phyloP scores from a whole-genome alignment of 106 monocot species.

The Gastrodia elata region DNA sequence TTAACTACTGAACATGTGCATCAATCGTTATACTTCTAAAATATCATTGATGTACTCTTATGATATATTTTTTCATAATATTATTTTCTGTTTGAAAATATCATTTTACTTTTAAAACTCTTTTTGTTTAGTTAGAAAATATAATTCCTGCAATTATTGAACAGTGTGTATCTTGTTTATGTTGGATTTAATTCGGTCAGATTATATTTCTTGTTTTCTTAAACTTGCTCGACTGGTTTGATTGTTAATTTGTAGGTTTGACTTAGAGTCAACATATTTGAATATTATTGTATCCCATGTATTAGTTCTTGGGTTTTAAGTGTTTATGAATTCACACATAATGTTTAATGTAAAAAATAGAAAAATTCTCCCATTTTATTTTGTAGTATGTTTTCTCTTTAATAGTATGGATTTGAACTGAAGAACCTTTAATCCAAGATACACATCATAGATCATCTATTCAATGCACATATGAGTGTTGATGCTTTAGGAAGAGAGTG shows the following conservation, averaged over 20 bases:
- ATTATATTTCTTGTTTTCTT: neutral
- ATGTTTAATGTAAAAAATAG: no score
- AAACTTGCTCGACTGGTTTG: neutral
- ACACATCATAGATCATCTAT: no score
- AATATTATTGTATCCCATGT: neutral
- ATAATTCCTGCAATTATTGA: neutral
- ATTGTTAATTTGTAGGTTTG: neutral
- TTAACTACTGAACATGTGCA: no score
- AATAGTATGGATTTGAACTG: no score
- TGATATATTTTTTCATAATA: neutral
- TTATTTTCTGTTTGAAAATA: no score
- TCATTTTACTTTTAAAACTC: neutral
- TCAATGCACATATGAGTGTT: no score
- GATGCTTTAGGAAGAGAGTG: no score
- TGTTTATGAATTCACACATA: neutral
- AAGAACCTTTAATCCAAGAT: no score
- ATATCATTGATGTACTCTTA: no score
- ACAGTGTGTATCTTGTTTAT: neutral
- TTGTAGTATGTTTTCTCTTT: no score
- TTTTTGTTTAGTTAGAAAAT: neutral
- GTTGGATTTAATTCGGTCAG: neutral
- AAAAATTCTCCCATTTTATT: no score
- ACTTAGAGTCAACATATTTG: neutral
- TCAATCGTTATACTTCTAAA: no score
- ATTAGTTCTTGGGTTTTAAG: neutral